Evolutionary conservation across 1,139 yeast species (phyloP), one percentile per base, ranked within the genome.

Genomic region (Yamadazyma siamensis): DNA sequence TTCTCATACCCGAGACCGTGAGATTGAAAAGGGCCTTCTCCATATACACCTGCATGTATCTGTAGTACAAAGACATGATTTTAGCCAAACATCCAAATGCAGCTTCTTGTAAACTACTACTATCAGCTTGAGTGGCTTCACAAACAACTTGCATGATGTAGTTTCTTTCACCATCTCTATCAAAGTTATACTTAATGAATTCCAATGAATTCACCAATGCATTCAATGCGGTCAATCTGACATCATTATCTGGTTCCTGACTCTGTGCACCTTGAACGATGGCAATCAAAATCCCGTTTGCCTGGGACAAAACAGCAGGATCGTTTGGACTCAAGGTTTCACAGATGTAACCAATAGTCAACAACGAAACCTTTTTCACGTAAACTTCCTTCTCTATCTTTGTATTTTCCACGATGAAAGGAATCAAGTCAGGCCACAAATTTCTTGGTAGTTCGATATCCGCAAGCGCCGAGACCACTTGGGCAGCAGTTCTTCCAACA

Each of bases 121-220:
- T 85, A 31, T 76, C 75, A 17, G 95, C 85, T 59, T 91, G 96
- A 13, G 98, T 89, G 13, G 97, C 96, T 60, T 91, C 98, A 62
- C 98, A 91, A 9, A 91, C 96, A 30, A 91, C 97, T 65, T 88
- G 96, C 98, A 91, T 91, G 54, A 91, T 84, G 59, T 84, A 89
- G 57, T 91, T 88, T 53, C 98, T 77, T 66, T 91, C 98, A 39
- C 94, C 94, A 53, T 91, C 97, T 39, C 84, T 76, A 48, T 80
- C 88, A 67, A 91, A 94, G 61, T 91, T 91, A 50, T 71, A 75
- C 43, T 83, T 78, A 56, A 91, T 87, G 57, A 91, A 91, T 47
- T 84, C 95, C 49, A 91, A 73, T 18, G 97, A 88, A 60, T 85
- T 86, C 31, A 85, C 94, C 41, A 91, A 73, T 1, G 98, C 96